phyloP scores from a whole-genome alignment of 1,284 basidiomycete genomes.

The Hemileia vastatrix region DNA sequence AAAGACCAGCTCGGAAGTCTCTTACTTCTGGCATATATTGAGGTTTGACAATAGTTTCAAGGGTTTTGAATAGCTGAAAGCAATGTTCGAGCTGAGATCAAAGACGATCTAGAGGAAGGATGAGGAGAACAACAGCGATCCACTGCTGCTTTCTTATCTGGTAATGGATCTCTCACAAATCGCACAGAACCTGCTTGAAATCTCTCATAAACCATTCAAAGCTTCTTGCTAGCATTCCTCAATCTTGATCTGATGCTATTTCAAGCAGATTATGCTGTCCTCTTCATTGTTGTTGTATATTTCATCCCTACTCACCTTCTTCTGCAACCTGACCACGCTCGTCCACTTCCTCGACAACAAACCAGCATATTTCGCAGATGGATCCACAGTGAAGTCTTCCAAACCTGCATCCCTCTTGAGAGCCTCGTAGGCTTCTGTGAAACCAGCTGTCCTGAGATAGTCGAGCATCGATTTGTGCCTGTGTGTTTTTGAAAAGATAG shows the following conservation, averaged over 20 bases:
- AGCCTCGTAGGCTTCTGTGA: conserved; percentile 56
- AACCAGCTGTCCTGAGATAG: conserved; percentile 62
- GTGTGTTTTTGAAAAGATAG: conserved; percentile 17
- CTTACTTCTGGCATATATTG: too few relatives aligned
- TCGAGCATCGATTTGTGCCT: conserved; percentile 77
- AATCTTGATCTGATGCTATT: not conserved
- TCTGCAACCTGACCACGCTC: conserved; percentile 78
- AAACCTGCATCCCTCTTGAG: conserved; percentile 53
- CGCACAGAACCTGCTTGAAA: not conserved
- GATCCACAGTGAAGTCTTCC: conserved; percentile 63
- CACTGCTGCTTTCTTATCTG: not conserved
- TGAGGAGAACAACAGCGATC: not conserved
- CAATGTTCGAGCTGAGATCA: too few relatives aligned
- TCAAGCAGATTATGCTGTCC: not conserved
- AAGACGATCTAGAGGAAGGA: too few relatives aligned
- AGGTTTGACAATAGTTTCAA: too few relatives aligned
- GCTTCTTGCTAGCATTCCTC: not conserved
- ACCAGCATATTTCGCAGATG: conserved; percentile 69
- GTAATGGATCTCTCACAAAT: not conserved
- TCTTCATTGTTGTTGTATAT: not conserved
- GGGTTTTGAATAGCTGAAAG: too few relatives aligned
- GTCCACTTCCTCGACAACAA: conserved; percentile 92
- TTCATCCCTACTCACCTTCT: conserved; percentile 58
- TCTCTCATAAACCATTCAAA: not conserved
- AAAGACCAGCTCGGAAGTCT: too few relatives aligned